Evolutionary conservation across 805 yeast genomes (phyloP).

Genomic region (Candida gorgasii): DNA sequence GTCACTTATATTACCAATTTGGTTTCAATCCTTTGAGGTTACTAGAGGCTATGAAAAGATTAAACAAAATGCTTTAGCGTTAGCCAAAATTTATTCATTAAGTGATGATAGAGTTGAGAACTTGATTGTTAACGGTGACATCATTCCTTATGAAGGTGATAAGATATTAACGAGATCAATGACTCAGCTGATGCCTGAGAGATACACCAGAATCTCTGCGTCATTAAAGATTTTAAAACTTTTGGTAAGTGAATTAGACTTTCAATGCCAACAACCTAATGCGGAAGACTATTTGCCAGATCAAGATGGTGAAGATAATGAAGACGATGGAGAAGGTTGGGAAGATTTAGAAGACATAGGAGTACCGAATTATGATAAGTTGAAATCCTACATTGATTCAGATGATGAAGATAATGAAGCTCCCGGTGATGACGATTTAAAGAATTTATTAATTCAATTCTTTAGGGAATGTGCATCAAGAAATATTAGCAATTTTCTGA

Average conservation of each 20-base stretch:
- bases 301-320: constrained; percentile 40
- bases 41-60: constrained; percentile 78
- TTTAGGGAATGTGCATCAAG: constrained; percentile 57
- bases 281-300: constrained; percentile 41
- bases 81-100: constrained; percentile 64
- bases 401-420: constrained; percentile 42
- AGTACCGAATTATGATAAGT: constrained; percentile 60
- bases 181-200: constrained; percentile 64
- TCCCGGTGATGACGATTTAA: constrained; percentile 31
- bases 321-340: constrained; percentile 54
- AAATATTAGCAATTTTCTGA: constrained; percentile 52
- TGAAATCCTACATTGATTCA: constrained; percentile 56
- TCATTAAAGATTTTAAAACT: constrained; percentile 72
- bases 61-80: constrained; percentile 64
- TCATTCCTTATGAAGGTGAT: constrained; percentile 59
- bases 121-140: constrained; percentile 74
- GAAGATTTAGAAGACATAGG: constrained; percentile 74
- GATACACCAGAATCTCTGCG: constrained; percentile 66
- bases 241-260: constrained; percentile 65
- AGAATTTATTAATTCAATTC: constrained; percentile 47
- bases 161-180: constrained; percentile 84
- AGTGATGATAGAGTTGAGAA: constrained; percentile 52
- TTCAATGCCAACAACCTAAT: constrained; percentile 57
- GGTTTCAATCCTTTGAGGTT: constrained; percentile 82
- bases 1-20: constrained; percentile 62